Percentiles rank a stretch among this genome's conserved stretches.
Conservation (phyloP, 345 rosid species). For the Garcia nutans region DNA sequence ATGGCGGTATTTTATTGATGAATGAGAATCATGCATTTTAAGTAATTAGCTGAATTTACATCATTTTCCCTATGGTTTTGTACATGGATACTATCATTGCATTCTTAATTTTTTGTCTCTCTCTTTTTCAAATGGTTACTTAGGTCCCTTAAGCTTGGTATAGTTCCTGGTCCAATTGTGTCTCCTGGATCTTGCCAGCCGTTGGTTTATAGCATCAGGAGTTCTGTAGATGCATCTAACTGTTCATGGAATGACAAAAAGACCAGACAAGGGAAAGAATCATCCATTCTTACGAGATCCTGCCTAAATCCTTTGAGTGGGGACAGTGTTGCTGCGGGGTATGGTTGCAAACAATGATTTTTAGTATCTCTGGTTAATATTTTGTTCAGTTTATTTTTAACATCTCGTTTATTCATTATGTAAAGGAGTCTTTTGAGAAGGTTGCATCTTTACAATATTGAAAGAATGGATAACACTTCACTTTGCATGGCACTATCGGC, state of each 20-base stretch:
- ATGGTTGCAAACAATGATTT: constrained; percentile 24
- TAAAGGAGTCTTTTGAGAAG: constrained; percentile 64
- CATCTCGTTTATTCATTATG: constrained; percentile 19
- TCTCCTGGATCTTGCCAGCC: constrained; percentile 55
- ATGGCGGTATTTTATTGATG: not conserved
- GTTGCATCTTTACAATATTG: constrained; percentile 73
- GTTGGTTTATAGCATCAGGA: constrained; percentile 53
- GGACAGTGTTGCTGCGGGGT: constrained; percentile 61
- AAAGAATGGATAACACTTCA: constrained; percentile 52
- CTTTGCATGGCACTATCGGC: constrained; percentile 61
- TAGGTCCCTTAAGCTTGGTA: constrained; percentile 84
- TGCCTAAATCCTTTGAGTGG: constrained; percentile 60
- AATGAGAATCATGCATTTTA: not conserved
- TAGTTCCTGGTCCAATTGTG: constrained; percentile 56
- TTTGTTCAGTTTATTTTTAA: constrained; percentile 11
- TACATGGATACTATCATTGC: not conserved
- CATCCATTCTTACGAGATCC: constrained; percentile 59
- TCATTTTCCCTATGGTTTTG: not conserved
- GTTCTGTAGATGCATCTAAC: constrained; percentile 55
- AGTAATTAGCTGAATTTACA: not conserved
- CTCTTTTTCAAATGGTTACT: constrained; percentile 15
- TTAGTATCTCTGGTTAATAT: not conserved
- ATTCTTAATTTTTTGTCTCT: constrained; percentile 12
- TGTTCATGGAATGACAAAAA: constrained; percentile 74
- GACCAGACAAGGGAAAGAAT: constrained; percentile 71